Conservation (phyloP, 352 stramenopile species). For the Phytophthora melonis region DNA sequence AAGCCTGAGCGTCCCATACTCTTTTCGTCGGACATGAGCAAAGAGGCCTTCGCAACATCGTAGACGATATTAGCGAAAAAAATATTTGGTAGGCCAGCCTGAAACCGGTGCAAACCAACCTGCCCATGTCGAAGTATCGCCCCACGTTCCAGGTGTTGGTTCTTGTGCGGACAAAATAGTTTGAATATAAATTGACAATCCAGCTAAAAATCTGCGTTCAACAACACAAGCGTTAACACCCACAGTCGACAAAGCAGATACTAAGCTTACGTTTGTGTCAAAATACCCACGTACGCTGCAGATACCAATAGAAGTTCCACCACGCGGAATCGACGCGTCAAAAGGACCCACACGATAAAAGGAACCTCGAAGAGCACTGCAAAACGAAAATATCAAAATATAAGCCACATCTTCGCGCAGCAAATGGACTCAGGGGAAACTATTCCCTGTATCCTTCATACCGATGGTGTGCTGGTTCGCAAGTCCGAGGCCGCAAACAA, state of each 20-base stretch:
- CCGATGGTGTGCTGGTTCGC: conserved; percentile 94
- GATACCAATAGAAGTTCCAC: conserved; percentile 33
- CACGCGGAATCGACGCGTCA: conserved; percentile 26
- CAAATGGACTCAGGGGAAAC: background rate
- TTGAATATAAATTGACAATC: conserved; percentile 45
- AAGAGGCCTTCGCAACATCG: conserved; percentile 34
- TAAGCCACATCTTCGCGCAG: background rate
- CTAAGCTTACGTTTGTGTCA: background rate
- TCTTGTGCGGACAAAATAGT: conserved; percentile 39
- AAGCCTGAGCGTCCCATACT: conserved; percentile 94
- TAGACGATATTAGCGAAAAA: background rate
- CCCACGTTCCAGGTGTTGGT: conserved; percentile 85
- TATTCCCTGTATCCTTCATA: conserved; percentile 3
- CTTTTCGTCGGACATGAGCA: conserved; percentile 79
- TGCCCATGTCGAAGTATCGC: conserved; percentile 78
- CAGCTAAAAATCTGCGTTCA: conserved; percentile 40
- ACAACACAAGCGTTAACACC: background rate
- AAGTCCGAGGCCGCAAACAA: conserved; percentile 90
- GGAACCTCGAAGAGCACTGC: conserved; percentile 90
- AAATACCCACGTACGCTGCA: conserved; percentile 31
- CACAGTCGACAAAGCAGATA: background rate
- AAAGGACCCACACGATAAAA: conserved; percentile 72
- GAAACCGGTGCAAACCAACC: conserved; percentile 57
- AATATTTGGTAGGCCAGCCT: background rate
- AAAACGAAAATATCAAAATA: background rate